Conservation (phyloP, 352 stramenopile genomes). For the Phytophthora meadii region DNA sequence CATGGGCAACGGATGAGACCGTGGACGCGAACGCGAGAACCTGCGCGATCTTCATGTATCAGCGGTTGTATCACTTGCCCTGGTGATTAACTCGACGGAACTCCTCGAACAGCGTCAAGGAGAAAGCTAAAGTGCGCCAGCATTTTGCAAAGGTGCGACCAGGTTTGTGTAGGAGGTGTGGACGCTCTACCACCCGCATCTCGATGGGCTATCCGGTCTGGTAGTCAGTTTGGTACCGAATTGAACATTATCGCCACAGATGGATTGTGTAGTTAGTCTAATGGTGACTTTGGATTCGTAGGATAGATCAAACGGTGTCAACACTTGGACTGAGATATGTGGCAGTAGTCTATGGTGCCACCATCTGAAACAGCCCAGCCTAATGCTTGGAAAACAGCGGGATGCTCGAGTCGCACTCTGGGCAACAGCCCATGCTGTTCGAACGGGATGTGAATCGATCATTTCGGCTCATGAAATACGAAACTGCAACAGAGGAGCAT, state of each 20-base stretch:
- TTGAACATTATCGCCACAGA: conserved; percentile 7
- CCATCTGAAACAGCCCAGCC: conserved; percentile 10
- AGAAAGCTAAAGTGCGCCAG: conserved; percentile 35
- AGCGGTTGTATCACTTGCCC: conserved; percentile 11
- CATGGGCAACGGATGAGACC: conserved; percentile 12
- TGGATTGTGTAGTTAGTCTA: conserved; percentile 4
- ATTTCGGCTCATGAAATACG: conserved; percentile 29
- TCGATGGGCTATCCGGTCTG: conserved; percentile 16
- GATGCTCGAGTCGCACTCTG: neutral
- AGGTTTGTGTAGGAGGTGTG: conserved; percentile 10
- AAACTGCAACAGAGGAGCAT: conserved; percentile 7
- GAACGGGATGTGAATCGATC: conserved; percentile 34
- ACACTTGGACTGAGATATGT: conserved; percentile 8
- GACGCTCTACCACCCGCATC: conserved; percentile 30
- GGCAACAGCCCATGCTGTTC: conserved; percentile 27
- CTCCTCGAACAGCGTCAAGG: conserved; percentile 13
- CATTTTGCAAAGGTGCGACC: conserved; percentile 25
- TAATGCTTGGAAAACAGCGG: conserved; percentile 31
- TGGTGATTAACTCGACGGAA: conserved; percentile 6
- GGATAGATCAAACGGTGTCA: neutral
- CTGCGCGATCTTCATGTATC: conserved; percentile 28
- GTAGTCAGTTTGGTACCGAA: conserved; percentile 12
- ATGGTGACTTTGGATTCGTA: neutral
- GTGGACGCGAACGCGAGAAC: conserved; percentile 27
- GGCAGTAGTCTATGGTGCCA: conserved; percentile 8